Conservation (phyloP, 2,329 filamentous ascomycete species). For the Thielaviopsis populi region DNA sequence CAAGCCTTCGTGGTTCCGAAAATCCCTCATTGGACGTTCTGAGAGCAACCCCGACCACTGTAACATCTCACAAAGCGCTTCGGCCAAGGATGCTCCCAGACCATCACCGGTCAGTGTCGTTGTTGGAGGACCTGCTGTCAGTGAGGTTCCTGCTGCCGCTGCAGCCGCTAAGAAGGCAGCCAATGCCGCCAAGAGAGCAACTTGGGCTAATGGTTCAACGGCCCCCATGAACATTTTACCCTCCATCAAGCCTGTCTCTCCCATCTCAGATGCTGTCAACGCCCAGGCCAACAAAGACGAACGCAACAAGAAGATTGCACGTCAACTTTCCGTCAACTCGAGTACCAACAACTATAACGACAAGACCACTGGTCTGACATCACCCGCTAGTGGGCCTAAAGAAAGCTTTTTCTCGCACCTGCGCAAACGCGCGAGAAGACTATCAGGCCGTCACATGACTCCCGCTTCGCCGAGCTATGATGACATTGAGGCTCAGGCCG, state of each 20-base stretch:
- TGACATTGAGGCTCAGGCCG: conserved; percentile 83
- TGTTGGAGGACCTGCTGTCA: conserved; percentile 25
- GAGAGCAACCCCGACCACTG: conserved; percentile 31
- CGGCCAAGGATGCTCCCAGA: conserved; percentile 32
- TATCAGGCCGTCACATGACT: conserved; percentile 80
- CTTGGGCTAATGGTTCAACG: conserved; percentile 74
- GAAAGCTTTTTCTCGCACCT: conserved; percentile 98
- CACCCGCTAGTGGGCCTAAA: conserved; percentile 65
- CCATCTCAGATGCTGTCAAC: conserved; percentile 84
- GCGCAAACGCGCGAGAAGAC: conserved; percentile 76
- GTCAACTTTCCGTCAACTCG: conserved; percentile 83
- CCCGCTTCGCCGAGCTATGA: conserved; percentile 66
- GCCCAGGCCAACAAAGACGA: conserved; percentile 58
- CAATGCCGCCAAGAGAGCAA: conserved; percentile 63
- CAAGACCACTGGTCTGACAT: conserved; percentile 50
- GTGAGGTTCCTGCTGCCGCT: conserved; percentile 30
- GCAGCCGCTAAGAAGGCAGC: conserved; percentile 21
- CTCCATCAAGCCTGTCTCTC: conserved; percentile 85
- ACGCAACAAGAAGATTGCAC: conserved; percentile 75
- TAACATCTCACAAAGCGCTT: conserved; percentile 7
- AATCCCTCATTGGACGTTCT: conserved; percentile 74
- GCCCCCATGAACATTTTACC: conserved; percentile 93
- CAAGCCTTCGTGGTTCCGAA: conserved; percentile 93
- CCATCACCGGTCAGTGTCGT: conserved; percentile 29
- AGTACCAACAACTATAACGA: conserved; percentile 92